A percentile compares a stretch with the other conserved stretches of the same genome.
phyloP scores from a whole-genome alignment of 2,329 filamentous ascomycete species.

The Pseudogymnoascus sp. region DNA sequence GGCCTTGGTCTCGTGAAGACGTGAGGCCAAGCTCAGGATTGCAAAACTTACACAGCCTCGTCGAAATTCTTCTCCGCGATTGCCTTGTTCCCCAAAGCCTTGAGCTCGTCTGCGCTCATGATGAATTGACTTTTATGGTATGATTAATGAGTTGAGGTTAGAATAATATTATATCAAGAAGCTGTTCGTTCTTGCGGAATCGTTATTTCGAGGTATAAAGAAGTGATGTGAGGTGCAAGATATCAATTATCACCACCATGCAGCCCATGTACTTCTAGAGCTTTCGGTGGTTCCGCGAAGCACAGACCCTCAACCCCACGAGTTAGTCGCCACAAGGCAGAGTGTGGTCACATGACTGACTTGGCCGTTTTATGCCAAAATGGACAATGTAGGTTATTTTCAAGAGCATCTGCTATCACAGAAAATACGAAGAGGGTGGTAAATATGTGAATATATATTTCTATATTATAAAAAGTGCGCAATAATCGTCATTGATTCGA shows the following conservation, averaged over 20 bases:
- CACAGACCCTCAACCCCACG: conserved; percentile 11
- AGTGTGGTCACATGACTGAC: neutral
- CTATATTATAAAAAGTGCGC: neutral
- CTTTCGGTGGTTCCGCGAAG: conserved; percentile 15
- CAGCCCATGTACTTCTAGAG: conserved; percentile 17
- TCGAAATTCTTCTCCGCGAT: conserved; percentile 96
- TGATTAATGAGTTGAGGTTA: neutral
- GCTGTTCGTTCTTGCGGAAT: conserved; percentile 2
- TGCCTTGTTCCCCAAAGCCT: conserved; percentile 97
- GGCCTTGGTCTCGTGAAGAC: neutral
- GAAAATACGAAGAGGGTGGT: neutral
- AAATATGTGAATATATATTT: neutral
- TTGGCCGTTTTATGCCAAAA: neutral
- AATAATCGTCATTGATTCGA: neutral
- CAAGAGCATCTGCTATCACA: neutral
- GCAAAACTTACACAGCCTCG: conserved; percentile 73
- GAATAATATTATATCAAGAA: neutral
- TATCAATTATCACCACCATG: conserved; percentile 3
- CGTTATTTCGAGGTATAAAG: conserved; percentile 3
- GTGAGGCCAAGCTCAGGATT: neutral
- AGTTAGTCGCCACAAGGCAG: neutral
- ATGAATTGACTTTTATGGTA: conserved; percentile 8
- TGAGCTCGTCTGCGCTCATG: conserved; percentile 62
- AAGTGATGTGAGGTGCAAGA: neutral
- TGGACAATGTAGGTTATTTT: neutral